These are phyloP conservation scores for Stygiomarasmius scandens DNA, from an alignment of 1,284 basidiomycete species.

Conservation along the genomic window DNA sequence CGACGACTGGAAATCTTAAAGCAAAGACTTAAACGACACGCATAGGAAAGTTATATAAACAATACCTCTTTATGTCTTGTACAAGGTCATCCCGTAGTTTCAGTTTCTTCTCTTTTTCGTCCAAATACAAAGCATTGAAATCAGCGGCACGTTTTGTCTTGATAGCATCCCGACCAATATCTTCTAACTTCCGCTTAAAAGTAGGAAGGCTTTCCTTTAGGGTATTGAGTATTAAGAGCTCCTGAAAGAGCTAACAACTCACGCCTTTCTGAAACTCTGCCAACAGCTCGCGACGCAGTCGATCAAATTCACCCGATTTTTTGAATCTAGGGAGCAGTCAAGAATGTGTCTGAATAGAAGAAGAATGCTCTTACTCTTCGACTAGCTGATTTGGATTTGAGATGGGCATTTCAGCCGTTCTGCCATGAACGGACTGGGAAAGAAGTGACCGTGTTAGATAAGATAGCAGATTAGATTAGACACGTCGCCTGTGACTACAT, in stretches of 20 bases:
- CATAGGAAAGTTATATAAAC: background rate
- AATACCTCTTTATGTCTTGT: conserved; percentile 71
- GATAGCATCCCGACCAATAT: conserved; percentile 9
- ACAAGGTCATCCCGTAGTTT: conserved; percentile 49
- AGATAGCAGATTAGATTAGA: background rate
- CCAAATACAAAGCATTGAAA: background rate
- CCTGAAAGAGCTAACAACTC: conserved; percentile 29
- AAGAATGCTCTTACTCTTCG: conserved; percentile 10
- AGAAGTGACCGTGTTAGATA: background rate
- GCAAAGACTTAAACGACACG: background rate
- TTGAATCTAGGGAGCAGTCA: conserved; percentile 57
- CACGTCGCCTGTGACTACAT: too few relatives aligned
- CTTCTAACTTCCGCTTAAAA: conserved; percentile 14
- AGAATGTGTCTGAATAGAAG: background rate
- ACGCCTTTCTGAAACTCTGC: conserved; percentile 67
- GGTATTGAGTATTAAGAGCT: background rate
- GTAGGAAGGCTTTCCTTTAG: conserved; percentile 4
- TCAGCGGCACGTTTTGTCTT: conserved; percentile 3
- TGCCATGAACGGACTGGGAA: background rate
- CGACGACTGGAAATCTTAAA: conserved; percentile 59
- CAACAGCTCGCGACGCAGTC: conserved; percentile 66
- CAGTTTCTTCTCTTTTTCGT: conserved; percentile 3
- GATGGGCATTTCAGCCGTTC: conserved; percentile 12
- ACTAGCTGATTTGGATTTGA: conserved; percentile 13
- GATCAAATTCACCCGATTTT: conserved; percentile 78